Evolutionary conservation across 371 early-diverging fungal genomes (phyloP), one percentile per base, ranked within the genome.

Genomic region (Mucor lusitanicus): DNA sequence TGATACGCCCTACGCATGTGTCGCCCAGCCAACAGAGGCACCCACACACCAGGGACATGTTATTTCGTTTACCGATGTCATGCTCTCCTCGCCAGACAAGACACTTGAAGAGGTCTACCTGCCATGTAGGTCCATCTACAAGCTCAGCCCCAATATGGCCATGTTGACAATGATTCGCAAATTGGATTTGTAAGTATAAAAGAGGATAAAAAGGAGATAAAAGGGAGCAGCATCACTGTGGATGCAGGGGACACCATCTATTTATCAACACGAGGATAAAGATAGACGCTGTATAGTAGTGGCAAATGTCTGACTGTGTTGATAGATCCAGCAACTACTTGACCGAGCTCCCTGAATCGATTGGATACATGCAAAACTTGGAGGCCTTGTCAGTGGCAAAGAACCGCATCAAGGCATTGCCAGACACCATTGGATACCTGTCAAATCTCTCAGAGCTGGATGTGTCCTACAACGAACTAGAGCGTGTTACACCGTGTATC

Each of bases 341-440:
- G 12, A 66, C 68, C 50, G 73, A 64, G 60, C 39, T 73, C 44
- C 76, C 74, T 9, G 61, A 73, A 9, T 59, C 61, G 5, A 61
- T 76, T 27, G 76, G 76, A 15, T 68, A 56, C 17, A 63, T 76
- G 44, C 61, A 68, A 21, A 50, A 44, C n/a, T 50, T 76, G 11
- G 56, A 65, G 21, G 21, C 50, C 21, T 39, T 77, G 19, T 59
- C 37, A 11, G 17, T 91, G 13, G 27, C 74, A 46, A 83, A 87
- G 54, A 92, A 92, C 59, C 65, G 71, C 28, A 70, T 92, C 30
- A 84, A 75, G 21, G 65, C 76, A 13, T 54, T 92, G 13, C 90
- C 90, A 7, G 85, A 80, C 21, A 87, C 89, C 17, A 82, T 92
- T 65, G 90, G 88, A 30, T 73, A 86, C 21, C 69, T 92, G 19